These are phyloP conservation scores for Coemansia sp. DNA, from an alignment of 192 early-diverging fungal genomes.

Conservation along the genomic window DNA sequence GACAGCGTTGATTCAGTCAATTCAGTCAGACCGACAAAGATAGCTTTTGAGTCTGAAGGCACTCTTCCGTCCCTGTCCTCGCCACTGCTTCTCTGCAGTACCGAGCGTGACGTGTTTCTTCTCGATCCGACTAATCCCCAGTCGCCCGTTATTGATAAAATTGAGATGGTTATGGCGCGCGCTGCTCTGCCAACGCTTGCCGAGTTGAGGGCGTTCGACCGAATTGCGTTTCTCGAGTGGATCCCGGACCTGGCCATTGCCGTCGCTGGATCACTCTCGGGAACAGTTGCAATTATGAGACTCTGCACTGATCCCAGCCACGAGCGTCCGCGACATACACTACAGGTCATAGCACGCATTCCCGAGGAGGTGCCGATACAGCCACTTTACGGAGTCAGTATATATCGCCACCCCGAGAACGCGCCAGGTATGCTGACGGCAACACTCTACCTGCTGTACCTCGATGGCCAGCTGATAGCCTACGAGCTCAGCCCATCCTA, in stretches of 20 bases:
- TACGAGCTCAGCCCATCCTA: constrained; percentile 22
- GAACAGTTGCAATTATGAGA: constrained; percentile 24
- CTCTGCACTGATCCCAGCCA: not conserved
- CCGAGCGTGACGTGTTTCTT: constrained; percentile 30
- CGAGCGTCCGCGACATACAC: not conserved
- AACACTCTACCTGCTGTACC: constrained; percentile 22
- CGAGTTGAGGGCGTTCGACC: constrained; percentile 30
- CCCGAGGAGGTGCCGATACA: constrained; percentile 11
- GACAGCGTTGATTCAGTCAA: not conserved
- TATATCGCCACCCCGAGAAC: constrained; percentile 32
- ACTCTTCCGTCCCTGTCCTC: constrained; percentile 4
- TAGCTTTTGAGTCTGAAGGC: constrained; percentile 6
- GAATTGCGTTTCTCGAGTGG: constrained; percentile 49
- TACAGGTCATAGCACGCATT: constrained; percentile 22
- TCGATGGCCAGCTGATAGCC: constrained; percentile 25
- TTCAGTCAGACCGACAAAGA: not conserved
- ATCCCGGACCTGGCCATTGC: constrained; percentile 39
- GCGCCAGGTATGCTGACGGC: not conserved
- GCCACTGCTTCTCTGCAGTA: constrained; percentile 40
- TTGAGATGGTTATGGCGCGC: constrained; percentile 19
- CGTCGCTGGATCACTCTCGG: constrained; percentile 26
- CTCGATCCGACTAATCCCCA: constrained; percentile 20
- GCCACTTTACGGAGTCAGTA: constrained; percentile 34
- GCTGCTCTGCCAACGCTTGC: constrained; percentile 5
- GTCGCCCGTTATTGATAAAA: constrained; percentile 28